Conservation (phyloP, 345 rosid species). For the Hibiscus syriacus region DNA sequence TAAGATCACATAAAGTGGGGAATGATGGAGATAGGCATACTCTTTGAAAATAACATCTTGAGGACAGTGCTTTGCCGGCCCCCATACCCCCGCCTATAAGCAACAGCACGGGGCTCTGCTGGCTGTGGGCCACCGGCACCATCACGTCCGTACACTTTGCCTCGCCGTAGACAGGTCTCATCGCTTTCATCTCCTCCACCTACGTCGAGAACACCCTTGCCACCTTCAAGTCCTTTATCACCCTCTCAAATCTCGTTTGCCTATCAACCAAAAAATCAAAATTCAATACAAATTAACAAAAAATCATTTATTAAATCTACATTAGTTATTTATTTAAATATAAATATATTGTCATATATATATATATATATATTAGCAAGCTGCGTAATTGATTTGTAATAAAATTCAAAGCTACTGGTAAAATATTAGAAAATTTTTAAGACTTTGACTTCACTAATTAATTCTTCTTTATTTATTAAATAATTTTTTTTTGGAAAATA, state of each 20-base stretch:
- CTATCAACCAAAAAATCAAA: constrained; percentile 19
- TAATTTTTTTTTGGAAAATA: too few species aligned
- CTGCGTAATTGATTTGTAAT: too few species aligned
- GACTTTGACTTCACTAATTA: too few species aligned
- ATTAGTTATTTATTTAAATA: too few species aligned
- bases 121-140: constrained; percentile 68
- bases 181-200: constrained; percentile 77
- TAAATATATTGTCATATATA: too few species aligned
- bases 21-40: constrained; percentile 20
- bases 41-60: constrained; percentile 65
- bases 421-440: too few species aligned
- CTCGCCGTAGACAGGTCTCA: constrained; percentile 30
- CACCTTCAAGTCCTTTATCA: constrained; percentile 60
- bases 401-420: too few species aligned
- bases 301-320: too few species aligned
- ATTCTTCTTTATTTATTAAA: too few species aligned
- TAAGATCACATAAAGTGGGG: neutral
- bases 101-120: constrained; percentile 84
- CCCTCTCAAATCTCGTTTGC: constrained; percentile 73
- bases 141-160: constrained; percentile 57
- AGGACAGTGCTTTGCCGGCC: constrained; percentile 97
- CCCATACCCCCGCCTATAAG: constrained; percentile 98
- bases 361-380: too few species aligned
- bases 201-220: constrained; percentile 63
- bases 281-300: neutral